Evolutionary conservation across 306 rosid genomes (phyloP), one percentile per base, ranked within the genome.

Genomic region (Malus fusca): DNA sequence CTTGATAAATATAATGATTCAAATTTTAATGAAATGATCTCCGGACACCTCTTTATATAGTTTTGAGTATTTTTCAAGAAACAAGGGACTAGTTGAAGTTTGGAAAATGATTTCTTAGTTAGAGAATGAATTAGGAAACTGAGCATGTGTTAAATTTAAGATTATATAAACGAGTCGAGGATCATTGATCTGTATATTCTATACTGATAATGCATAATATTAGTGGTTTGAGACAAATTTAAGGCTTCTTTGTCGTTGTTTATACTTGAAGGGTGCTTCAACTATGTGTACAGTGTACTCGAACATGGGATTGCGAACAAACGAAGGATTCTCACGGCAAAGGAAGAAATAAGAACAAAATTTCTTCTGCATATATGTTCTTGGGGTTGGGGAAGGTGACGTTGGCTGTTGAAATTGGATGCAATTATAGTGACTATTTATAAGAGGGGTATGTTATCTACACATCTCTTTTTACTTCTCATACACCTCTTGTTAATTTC

Each of bases 291-390:
- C 44, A 42, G 44, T 42, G 84, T 69, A 68, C 37, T 76, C 62
- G 77, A 83, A 83, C 87, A 76, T 79, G 87, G 87, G 66, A 25
- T 80, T 83, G 81, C 81, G 84, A 76, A 59, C 79, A 83, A 62
- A 66, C 56, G 17, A 83, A 76, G 82, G 69, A 30, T 79, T 83
- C 82, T 76, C 17, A 1, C 42, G 73, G 28, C 71, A 42, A 7
- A 21, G 75, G 68, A 62, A 73, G 42, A 37, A 37, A 37, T 2
- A 37, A 21, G 81, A 82, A 46, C 33, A 44, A 63, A 69, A 13
- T 70, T n/a, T 48, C 15, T 43, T 66, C 7, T 37, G 26, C 66
- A 48, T 26, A 64, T 53, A 63, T 76, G 25, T 76, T 76, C 66
- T 71, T 25, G 64, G 66, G 68, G 44, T 25, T 52, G 19, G 44